phyloP scores from a whole-genome alignment of 2,329 filamentous ascomycete species.

The Penicillium sp. region DNA sequence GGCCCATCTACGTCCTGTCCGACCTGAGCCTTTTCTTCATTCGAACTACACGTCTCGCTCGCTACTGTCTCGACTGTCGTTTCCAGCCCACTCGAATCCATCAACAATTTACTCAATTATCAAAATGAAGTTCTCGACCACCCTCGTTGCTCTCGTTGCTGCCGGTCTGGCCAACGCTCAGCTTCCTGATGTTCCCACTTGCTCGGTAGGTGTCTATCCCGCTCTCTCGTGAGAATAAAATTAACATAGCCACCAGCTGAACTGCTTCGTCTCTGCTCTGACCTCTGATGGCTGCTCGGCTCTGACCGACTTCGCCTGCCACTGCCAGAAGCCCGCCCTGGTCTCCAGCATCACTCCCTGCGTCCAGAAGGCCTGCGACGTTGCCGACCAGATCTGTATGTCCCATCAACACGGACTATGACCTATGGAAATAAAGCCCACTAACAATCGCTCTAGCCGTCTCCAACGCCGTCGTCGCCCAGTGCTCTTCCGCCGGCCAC shows the following conservation, averaged over 20 bases:
- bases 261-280: slow-evolving; percentile 47
- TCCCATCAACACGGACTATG: neutral
- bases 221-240: neutral
- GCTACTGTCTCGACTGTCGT: slow-evolving; percentile 21
- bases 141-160: slow-evolving; percentile 39
- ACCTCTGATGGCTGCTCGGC: slow-evolving; percentile 44
- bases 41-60: slow-evolving; percentile 13
- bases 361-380: slow-evolving; percentile 43
- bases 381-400: slow-evolving; percentile 39
- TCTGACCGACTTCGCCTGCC: slow-evolving; percentile 50
- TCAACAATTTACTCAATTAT: neutral
- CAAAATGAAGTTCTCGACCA: slow-evolving; percentile 36
- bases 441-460: slow-evolving; percentile 27
- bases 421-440: neutral
- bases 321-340: slow-evolving; percentile 48
- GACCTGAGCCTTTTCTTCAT: slow-evolving; percentile 1
- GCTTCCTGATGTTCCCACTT: slow-evolving; percentile 45
- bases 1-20: slow-evolving; percentile 10
- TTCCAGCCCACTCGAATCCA: slow-evolving; percentile 13
- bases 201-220: slow-evolving; percentile 42
- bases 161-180: slow-evolving; percentile 48
- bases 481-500: slow-evolving; percentile 37
- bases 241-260: slow-evolving; percentile 33
- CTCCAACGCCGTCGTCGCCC: slow-evolving; percentile 33
- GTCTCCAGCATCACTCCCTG: slow-evolving; percentile 46